Base-by-base conservation (phyloP, 2,329 filamentous ascomycete genomes). In the Bisporella sp. region DNA sequence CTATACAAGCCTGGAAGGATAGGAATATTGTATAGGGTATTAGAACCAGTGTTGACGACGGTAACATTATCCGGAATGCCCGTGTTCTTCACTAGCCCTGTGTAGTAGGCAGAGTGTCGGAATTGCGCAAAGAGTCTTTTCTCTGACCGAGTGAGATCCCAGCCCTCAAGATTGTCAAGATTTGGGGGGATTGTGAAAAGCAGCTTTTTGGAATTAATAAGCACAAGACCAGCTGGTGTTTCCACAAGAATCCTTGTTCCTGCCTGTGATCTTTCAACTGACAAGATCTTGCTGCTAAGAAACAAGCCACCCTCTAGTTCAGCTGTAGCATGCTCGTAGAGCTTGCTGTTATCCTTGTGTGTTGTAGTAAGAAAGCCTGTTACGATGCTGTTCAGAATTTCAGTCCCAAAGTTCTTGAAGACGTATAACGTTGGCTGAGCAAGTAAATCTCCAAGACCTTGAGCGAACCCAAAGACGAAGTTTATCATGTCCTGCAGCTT, bases 381-480 rank as follows among this genome's bases (percentile, higher is more conserved):
- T 41, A 46, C 41, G n/a, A 57, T 31, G 9, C 30, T 41, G 6
- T 46, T 39, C 5, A 63, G 45, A 12, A 58, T 46, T 21, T 48
- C 49, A 2, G 41, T 11, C 5, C 66, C 66, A 45, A 71, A 69
- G 3, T 62, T 62, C 53, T 74, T 71, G 54, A 77, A 66, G 11
- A 75, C 65, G 55, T 74, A 74, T 5, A 78, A 49, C 1, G 72
- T 72, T n/a, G 70, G 66, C 8, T 66, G 55, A 4, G 66, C 63
- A 5, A 72, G 60, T 37, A 75, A 64, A 53, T 76, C 69, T 12
- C 71, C 71, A 2, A 73, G 56, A 3, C 73, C 75, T 46, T 74
- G 67, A 28, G 69, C 67, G 49, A 69, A 68, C 11, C 58, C 56
- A 53, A 67, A 73, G 12, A 75, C 65, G 6, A 66, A 62, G n/a